Base-by-base conservation (phyloP, 2,329 filamentous ascomycete genomes). In the Fusarium sp. region DNA sequence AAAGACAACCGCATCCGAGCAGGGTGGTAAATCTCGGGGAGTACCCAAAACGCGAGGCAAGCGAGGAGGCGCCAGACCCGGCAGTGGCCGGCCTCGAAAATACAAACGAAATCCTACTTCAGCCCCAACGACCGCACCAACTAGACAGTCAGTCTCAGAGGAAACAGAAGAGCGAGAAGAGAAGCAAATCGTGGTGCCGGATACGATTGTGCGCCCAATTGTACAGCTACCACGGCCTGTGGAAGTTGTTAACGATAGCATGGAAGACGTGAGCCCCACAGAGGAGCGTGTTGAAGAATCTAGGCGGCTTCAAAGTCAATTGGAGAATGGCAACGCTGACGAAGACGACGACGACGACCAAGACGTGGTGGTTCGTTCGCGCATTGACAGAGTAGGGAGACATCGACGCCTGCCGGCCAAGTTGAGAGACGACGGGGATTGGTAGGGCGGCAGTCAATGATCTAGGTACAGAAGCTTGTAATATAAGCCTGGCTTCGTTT, bases 31-130 rank as follows among this genome's bases (percentile, higher is more conserved):
- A 53, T 29, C 58, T 54, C 60, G 67, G 59, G 73, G 68, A 22
- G 72, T 73, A 47, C 70, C 69, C 16, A 80, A 80, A 69, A 72
- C 75, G 27, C 70, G 77, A 25, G 79, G 80, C 38, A 81, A 81
- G 64, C 76, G 80, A 43, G 80, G 80, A 32, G 80, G 80, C 10
- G 80, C 80, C 30, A 75, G 80, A 47, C 80, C 80, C 8, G 80
- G 80, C 13, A 81, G 80, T 61, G 80, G 80, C 29, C 75, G 80
- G 47, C 80, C 80, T 74, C 79, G 80, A 72, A 81, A 81, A 70
- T 78, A 81, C 41, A 79, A 78, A 32, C 76, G 77, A 11, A 76
- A 76, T 56, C 52, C 69, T 13, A 46, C 59, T 29, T 55, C 49
- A 7, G 52, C 62, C 11, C 45, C 54, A 6, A 43, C 41, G 12